Evolutionary conservation across 1,284 basidiomycete genomes (phyloP).

Genomic region (Fomitopsis palustris): DNA sequence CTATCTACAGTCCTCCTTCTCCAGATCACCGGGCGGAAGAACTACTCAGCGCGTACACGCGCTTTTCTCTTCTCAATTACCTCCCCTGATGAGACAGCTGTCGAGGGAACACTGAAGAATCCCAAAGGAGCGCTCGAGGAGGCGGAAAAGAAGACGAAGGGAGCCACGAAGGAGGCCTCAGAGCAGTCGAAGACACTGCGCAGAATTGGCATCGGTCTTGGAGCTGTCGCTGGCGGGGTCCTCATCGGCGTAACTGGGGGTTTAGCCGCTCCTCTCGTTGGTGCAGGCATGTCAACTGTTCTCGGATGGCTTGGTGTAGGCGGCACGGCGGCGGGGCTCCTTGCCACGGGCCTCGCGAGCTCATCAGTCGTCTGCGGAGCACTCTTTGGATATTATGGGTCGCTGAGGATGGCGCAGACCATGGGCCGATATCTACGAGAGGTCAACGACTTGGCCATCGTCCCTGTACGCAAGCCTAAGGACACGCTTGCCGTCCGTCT

Average conservation of each 20-base stretch:
- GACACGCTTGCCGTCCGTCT: conserved; percentile 51
- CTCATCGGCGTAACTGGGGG: conserved; percentile 55
- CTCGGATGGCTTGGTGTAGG: conserved; percentile 52
- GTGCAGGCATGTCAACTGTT: conserved; percentile 47
- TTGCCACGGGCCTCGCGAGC: conserved; percentile 52
- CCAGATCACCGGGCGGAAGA: conserved; percentile 43
- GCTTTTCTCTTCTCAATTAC: conserved; percentile 42
- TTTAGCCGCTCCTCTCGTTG: conserved; percentile 55
- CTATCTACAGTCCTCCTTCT: conserved; percentile 50
- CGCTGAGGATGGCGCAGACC: conserved; percentile 44
- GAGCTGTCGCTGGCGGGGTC: conserved; percentile 53
- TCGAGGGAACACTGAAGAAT: conserved; percentile 47
- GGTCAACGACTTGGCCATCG: conserved; percentile 49
- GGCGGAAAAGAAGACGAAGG: conserved; percentile 40
- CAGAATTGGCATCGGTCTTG: conserved; percentile 46
- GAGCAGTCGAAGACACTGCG: conserved; percentile 39
- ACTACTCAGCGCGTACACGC: conserved; percentile 53
- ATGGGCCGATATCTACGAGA: conserved; percentile 49
- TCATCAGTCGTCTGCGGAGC: conserved; percentile 55
- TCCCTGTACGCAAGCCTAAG: conserved; percentile 39
- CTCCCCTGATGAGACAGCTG: conserved; percentile 40
- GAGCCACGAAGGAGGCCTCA: conserved; percentile 40
- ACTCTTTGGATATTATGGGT: conserved; percentile 57
- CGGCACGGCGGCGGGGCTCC: conserved; percentile 48
- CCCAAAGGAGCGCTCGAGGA: conserved; percentile 43